Evolutionary conservation across 2,329 filamentous ascomycete genomes (phyloP).

Genomic region (Domatiomyces globalis): DNA sequence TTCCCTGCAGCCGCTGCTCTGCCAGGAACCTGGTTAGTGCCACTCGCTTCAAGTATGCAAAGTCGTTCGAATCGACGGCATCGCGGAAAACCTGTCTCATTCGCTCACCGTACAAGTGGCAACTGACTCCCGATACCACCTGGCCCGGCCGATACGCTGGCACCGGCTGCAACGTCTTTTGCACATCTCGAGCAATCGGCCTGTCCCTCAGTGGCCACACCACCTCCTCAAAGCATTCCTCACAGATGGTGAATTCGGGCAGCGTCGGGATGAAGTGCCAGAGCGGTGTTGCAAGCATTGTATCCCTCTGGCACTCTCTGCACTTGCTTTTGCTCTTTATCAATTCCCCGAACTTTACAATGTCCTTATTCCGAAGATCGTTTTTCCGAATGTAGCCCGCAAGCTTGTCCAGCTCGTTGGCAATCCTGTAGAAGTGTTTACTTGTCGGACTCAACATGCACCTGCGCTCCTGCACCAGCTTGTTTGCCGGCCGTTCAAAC

Average conservation of each 20-base stretch:
- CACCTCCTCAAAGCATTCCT: slow-evolving; percentile 70
- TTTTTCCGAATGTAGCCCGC: slow-evolving; percentile 30
- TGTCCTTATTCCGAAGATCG: slow-evolving; percentile 34
- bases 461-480: slow-evolving; percentile 36
- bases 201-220: slow-evolving; percentile 52
- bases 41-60: slow-evolving; percentile 48
- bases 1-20: slow-evolving; percentile 45
- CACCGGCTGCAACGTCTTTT: slow-evolving; percentile 44
- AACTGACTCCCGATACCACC: slow-evolving; percentile 33
- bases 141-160: slow-evolving; percentile 32
- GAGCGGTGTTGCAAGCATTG: slow-evolving; percentile 43
- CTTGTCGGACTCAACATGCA: slow-evolving; percentile 57
- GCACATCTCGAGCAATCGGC: slow-evolving; percentile 52
- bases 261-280: slow-evolving; percentile 71
- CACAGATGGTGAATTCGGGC: slow-evolving; percentile 69
- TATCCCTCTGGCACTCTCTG: slow-evolving; percentile 52
- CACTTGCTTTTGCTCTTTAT: slow-evolving; percentile 44
- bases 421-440: slow-evolving; percentile 42
- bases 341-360: slow-evolving; percentile 49
- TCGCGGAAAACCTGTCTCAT: slow-evolving; percentile 63
- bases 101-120: slow-evolving; percentile 65
- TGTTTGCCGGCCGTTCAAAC: slow-evolving; percentile 18
- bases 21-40: slow-evolving; percentile 45
- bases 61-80: slow-evolving; percentile 53
- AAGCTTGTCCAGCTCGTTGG: slow-evolving; percentile 42